Base-by-base conservation (phyloP, 2,329 filamentous ascomycete genomes). In the Shiraia bambusicola region DNA sequence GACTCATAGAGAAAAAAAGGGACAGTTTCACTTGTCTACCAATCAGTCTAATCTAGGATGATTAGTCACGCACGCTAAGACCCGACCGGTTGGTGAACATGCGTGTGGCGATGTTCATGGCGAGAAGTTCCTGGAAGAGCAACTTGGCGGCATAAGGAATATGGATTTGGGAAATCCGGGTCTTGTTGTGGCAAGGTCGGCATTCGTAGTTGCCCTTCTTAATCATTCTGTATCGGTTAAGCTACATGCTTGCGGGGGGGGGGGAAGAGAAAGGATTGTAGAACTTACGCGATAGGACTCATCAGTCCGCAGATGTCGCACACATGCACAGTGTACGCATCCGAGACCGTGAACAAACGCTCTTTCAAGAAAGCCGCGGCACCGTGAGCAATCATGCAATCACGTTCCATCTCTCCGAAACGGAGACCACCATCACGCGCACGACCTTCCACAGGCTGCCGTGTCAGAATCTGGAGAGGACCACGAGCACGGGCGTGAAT, bases 311-410 rank as follows among this genome's bases (percentile, higher is more conserved):
- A 98, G 63, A 97, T 94, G 72, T 98, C 93, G 75, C 93, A 98
- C 63, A 98, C 87, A 72, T 98, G 93, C 45, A 98, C 93, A 70
- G 91, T 81, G 80, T 97, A 98, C 27, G 93, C 92, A 75, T 98
- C 93, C 38, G 89, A 95, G 36, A 98, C 93, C 69, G 97, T 92
- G 63, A 98, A 96, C 44, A 98, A 74, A 62, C 93, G 83, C 77
- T 98, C 93, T 75, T 98, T 98, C 65, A 98, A 74, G 80, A 98
- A 98, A 2, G 91, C 86, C 40, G 89, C 92, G 3, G 94, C 93
- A 67, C 93, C 93, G 69, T 98, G 94, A n/a, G 94, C 90, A 76
- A 98, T 98, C 93, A 98, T 98, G 70, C 93, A 98, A 82, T 98
- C 94, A 76, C 94, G 92, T 74, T 98, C 94, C 93, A 98, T 98